Evolutionary conservation across 148 eudicot genomes (phyloP).

Genomic region (Arctostaphylos glauca): DNA sequence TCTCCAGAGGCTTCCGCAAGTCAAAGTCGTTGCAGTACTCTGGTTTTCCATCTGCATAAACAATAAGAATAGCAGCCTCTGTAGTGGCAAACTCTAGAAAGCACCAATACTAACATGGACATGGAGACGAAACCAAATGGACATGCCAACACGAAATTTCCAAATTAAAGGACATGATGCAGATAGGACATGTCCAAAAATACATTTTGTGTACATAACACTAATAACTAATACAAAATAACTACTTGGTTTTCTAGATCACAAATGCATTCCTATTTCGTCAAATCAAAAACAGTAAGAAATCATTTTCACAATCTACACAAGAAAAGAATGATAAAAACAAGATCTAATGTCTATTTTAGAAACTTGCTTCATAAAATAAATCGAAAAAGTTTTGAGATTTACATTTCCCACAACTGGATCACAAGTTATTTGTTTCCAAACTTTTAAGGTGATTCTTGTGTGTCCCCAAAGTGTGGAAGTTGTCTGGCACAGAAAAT

Average conservation of each 20-base stretch:
- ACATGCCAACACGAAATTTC: not conserved
- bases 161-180: not conserved
- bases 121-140: not conserved
- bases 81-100: not conserved
- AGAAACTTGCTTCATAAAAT: not conserved
- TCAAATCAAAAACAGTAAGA: not conserved
- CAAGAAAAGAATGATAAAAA: not conserved
- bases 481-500: not conserved
- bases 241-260: not conserved
- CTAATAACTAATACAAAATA: not conserved
- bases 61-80: not conserved
- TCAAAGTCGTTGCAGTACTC: constrained; percentile 89
- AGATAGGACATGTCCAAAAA: not conserved
- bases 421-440: not conserved
- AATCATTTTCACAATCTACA: not conserved
- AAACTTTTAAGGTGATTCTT: not conserved
- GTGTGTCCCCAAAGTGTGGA: not conserved
- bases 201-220: not conserved
- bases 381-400: no score
- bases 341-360: not conserved
- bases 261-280: no score
- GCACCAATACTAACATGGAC: not conserved
- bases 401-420: no score
- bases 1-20: constrained; percentile 84
- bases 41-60: constrained; percentile 58